Evolutionary conservation across 1,139 yeast genomes (phyloP).

Genomic region (Suhomyces wounanorum): DNA sequence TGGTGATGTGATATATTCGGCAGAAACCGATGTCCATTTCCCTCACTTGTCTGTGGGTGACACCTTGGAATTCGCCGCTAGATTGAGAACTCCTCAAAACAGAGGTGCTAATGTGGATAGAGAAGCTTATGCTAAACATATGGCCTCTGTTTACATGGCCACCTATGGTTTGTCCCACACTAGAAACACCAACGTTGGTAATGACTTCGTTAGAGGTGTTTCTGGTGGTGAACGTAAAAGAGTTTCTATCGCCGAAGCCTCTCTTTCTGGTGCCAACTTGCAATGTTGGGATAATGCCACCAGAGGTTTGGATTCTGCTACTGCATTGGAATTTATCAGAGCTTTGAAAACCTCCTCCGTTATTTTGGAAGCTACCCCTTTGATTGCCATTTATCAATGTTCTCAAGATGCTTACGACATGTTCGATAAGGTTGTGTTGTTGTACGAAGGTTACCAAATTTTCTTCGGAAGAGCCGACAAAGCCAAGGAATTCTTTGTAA

Average conservation of each 20-base stretch:
- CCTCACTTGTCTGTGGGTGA: slow-evolving; percentile 31
- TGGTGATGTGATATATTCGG: slow-evolving; percentile 32
- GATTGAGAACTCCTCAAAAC: slow-evolving; percentile 29
- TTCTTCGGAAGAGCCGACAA: slow-evolving; percentile 24
- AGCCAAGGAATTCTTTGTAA: slow-evolving; percentile 26
- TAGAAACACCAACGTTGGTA: slow-evolving; percentile 26
- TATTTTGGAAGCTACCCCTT: slow-evolving; percentile 27
- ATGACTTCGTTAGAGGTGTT: slow-evolving; percentile 27
- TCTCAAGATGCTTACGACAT: slow-evolving; percentile 32
- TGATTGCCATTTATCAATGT: slow-evolving; percentile 32
- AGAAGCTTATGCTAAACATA: slow-evolving; percentile 22
- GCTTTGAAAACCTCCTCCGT: slow-evolving; percentile 30
- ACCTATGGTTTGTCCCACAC: slow-evolving; percentile 25
- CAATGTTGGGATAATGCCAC: slow-evolving; percentile 32
- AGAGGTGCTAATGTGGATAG: slow-evolving; percentile 32
- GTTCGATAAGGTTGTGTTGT: slow-evolving; percentile 28
- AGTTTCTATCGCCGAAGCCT: slow-evolving; percentile 28
- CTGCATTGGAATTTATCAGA: slow-evolving; percentile 29
- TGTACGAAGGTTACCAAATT: slow-evolving; percentile 31
- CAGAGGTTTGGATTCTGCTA: slow-evolving; percentile 29
- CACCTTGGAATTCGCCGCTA: slow-evolving; percentile 31
- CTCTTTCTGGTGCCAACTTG: slow-evolving; percentile 22
- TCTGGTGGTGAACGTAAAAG: slow-evolving; percentile 30
- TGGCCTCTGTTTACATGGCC: slow-evolving; percentile 26
- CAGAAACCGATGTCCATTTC: slow-evolving; percentile 30